These are phyloP conservation scores for Tremella yokohamensis DNA, from an alignment of 768 basidiomycete genomes.

Conservation along the genomic window DNA sequence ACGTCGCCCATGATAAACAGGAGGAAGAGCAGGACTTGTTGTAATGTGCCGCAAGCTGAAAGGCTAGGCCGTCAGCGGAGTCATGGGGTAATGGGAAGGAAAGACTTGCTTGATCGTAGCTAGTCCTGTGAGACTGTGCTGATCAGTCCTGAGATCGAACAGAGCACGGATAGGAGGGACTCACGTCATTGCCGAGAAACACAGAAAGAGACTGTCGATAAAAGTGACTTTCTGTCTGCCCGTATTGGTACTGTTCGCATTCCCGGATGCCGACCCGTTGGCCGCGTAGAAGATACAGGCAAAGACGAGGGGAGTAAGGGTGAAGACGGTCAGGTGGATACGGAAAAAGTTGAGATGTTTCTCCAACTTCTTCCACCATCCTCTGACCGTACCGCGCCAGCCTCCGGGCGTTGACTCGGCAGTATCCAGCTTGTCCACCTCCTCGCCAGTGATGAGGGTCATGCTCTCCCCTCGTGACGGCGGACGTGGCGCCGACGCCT, in stretches of 20 bases:
- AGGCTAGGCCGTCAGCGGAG: conserved; percentile 9
- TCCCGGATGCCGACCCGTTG: conserved; percentile 25
- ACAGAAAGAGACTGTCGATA: conserved; percentile 38
- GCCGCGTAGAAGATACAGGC: conserved; percentile 38
- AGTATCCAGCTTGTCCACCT: no score
- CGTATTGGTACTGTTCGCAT: conserved; percentile 17
- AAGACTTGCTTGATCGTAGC: conserved; percentile 39
- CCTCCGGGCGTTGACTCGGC: no score
- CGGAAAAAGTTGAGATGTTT: conserved; percentile 28
- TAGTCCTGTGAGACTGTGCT: conserved; percentile 33
- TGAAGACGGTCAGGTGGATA: conserved; percentile 24
- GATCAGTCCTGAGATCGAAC: conserved; percentile 13
- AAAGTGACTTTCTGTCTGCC: conserved; percentile 26
- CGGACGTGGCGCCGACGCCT: no score
- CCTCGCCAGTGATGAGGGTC: no score
- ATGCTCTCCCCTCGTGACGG: no score
- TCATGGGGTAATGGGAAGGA: background rate
- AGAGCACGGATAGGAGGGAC: conserved; percentile 7
- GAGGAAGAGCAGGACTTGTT: conserved; percentile 23
- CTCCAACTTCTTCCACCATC: conserved; percentile 4
- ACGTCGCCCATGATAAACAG: conserved; percentile 34
- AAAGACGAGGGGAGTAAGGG: conserved; percentile 23
- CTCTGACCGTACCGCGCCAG: no score
- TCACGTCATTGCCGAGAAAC: conserved; percentile 46
- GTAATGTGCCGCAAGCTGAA: conserved; percentile 22